phyloP scores from a whole-genome alignment of 192 early-diverging fungal species.

The Umbelopsis sp. region DNA sequence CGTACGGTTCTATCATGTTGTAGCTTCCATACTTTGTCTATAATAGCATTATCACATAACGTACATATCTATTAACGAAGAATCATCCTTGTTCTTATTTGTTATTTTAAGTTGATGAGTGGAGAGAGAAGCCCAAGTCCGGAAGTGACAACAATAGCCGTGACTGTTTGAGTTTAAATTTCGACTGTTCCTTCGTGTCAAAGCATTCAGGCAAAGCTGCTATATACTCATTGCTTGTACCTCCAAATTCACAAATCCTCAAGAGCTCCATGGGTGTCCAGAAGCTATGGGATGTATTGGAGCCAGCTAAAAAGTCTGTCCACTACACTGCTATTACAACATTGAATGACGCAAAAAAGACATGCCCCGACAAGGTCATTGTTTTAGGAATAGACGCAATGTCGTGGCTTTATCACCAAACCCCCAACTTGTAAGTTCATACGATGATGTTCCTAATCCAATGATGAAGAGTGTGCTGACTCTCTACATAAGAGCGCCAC shows the following conservation, averaged over 20 bases:
- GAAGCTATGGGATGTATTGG: not conserved
- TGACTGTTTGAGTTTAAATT: not conserved
- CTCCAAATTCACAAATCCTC: too few relatives aligned
- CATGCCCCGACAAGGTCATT: not conserved
- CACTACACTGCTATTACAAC: conserved; percentile 3
- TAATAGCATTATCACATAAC: too few relatives aligned
- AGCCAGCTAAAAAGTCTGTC: not conserved
- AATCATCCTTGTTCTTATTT: too few relatives aligned
- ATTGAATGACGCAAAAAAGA: not conserved
- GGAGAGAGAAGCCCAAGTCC: too few relatives aligned
- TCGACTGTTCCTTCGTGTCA: not conserved
- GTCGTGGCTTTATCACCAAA: conserved; percentile 3
- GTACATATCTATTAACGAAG: too few relatives aligned
- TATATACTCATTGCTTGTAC: not conserved
- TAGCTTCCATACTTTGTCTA: too few relatives aligned
- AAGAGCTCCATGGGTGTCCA: not conserved
- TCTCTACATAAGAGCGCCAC: not conserved
- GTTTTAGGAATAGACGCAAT: not conserved
- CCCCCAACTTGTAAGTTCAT: not conserved
- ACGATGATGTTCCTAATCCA: too few relatives aligned
- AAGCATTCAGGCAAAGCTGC: too few relatives aligned
- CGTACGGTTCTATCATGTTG: too few relatives aligned
- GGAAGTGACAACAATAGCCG: too few relatives aligned
- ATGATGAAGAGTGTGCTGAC: too few relatives aligned
- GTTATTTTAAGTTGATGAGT: too few relatives aligned